A percentile compares a stretch with the other conserved stretches of the same genome.
These are phyloP conservation scores for Fusarium fracticaudum DNA, from an alignment of 2,329 filamentous ascomycete genomes.

Conservation along the genomic window DNA sequence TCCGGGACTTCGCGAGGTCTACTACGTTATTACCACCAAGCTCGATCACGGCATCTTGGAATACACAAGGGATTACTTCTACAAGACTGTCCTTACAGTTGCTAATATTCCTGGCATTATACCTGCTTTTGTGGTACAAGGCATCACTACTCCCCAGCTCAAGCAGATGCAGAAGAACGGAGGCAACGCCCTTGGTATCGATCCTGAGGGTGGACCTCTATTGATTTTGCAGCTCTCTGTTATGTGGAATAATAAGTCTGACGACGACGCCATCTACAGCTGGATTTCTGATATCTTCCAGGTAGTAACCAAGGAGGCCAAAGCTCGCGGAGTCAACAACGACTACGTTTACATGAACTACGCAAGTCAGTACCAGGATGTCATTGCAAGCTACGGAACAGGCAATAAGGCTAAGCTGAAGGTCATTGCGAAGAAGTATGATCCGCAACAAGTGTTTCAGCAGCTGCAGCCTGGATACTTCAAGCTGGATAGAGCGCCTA, in stretches of 20 bases:
- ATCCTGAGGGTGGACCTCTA: constrained; percentile 38
- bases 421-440: constrained; percentile 6
- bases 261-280: constrained; percentile 47
- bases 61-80: constrained; percentile 18
- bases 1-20: constrained; percentile 6
- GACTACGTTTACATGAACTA: constrained; percentile 28
- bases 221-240: constrained; percentile 10
- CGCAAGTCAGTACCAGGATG: constrained; percentile 12
- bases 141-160: constrained; percentile 51
- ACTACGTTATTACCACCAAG: constrained; percentile 20
- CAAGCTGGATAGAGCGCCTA: constrained; percentile 39
- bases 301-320: not conserved
- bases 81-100: constrained; percentile 34
- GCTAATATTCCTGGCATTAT: constrained; percentile 35
- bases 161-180: constrained; percentile 47
- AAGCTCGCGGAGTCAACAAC: not conserved
- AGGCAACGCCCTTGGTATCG: constrained; percentile 46
- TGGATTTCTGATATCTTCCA: not conserved
- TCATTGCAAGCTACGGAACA: constrained; percentile 5
- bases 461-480: constrained; percentile 11
- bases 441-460: constrained; percentile 4
- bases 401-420: constrained; percentile 7
- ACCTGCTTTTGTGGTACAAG: constrained; percentile 50
- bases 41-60: constrained; percentile 1
- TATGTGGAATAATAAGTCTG: constrained; percentile 33